Conservation (phyloP, 192 early-diverging fungal species). For the Podila horticola region DNA sequence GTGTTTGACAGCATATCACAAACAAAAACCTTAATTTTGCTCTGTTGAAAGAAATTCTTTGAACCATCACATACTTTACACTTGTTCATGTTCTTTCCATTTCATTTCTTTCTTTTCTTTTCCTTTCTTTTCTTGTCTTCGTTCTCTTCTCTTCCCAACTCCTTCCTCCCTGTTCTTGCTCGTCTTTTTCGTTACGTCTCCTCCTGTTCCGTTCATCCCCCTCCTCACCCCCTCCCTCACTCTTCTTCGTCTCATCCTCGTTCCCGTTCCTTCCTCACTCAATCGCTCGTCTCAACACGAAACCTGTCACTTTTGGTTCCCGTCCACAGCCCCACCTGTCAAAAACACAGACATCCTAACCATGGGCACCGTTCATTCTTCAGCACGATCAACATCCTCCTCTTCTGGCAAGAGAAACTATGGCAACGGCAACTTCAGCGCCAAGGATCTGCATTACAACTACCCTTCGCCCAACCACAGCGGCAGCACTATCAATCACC, state of each 20-base stretch:
- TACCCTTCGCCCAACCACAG: background rate
- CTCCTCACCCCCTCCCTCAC: background rate
- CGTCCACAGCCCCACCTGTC: too few relatives aligned
- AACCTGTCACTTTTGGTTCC: too few relatives aligned
- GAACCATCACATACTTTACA: background rate
- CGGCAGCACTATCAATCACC: background rate
- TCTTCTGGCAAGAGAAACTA: slow-evolving; percentile 5
- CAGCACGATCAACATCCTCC: slow-evolving; percentile 15
- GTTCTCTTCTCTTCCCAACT: background rate
- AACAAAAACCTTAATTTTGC: background rate
- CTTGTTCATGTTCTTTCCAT: background rate
- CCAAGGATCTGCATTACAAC: slow-evolving; percentile 13
- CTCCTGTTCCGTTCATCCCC: background rate
- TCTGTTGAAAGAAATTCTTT: background rate
- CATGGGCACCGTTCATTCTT: slow-evolving; percentile 39
- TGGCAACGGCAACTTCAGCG: background rate
- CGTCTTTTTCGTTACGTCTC: background rate
- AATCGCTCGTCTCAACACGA: background rate
- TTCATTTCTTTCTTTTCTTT: background rate
- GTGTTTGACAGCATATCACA: slow-evolving; percentile 1
- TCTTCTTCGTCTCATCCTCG: background rate
- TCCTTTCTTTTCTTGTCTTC: background rate
- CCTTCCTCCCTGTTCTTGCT: background rate
- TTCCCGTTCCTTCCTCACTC: background rate
- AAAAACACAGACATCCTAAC: background rate